These are phyloP conservation scores for Populus tomentosa DNA, from an alignment of 441 rosid genomes.

Conservation along the genomic window DNA sequence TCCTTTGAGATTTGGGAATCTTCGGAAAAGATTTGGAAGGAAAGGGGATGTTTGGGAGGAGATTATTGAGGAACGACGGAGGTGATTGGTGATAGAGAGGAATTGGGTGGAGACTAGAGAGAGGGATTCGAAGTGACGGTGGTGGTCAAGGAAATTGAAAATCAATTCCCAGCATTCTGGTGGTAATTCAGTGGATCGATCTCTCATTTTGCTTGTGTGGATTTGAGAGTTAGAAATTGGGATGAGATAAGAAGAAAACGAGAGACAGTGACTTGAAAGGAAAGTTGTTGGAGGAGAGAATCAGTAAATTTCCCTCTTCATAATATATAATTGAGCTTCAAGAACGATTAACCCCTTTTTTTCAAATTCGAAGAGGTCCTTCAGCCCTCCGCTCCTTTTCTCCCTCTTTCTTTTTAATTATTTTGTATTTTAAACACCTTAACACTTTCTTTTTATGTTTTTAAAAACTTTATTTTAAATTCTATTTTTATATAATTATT, in stretches of 20 bases:
- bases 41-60: constrained; percentile 30
- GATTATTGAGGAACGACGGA: constrained; percentile 45
- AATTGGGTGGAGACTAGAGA: constrained; percentile 52
- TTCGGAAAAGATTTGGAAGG: constrained; percentile 38
- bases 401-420: not conserved
- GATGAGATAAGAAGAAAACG: not conserved
- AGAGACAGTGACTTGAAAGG: not conserved
- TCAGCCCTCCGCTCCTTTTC: not conserved
- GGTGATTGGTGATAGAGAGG: constrained; percentile 48
- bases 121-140: constrained; percentile 45
- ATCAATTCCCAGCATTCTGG: constrained; percentile 74
- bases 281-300: not conserved
- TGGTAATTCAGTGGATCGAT: constrained; percentile 37
- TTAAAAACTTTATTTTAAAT: too few relatives aligned
- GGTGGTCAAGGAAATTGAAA: constrained; percentile 35
- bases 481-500: too few relatives aligned
- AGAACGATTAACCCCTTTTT: not conserved
- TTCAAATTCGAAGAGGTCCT: not conserved
- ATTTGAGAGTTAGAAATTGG: not conserved
- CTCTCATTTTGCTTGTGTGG: not conserved
- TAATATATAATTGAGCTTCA: too few relatives aligned
- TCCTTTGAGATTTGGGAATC: constrained; percentile 48
- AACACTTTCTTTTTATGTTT: not conserved
- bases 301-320: not conserved
- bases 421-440: not conserved